phyloP scores from a whole-genome alignment of 441 rosid species.

The Caryocar brasiliense region DNA sequence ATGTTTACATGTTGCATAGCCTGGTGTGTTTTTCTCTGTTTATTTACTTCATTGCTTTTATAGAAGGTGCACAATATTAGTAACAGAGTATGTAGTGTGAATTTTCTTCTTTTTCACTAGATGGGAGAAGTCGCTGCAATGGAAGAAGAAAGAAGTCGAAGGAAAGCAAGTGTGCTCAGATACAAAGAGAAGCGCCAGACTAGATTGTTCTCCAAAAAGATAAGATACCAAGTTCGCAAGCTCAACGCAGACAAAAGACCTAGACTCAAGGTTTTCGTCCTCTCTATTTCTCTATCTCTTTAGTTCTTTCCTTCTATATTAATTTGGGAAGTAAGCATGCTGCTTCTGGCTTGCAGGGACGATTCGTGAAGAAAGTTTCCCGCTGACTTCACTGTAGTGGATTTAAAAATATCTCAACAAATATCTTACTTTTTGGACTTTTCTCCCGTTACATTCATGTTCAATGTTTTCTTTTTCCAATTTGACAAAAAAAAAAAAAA shows the following conservation, averaged over 20 bases:
- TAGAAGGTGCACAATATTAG: too few species aligned
- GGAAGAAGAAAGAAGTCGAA: constrained; percentile 53
- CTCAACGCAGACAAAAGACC: constrained; percentile 83
- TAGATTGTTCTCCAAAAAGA: constrained; percentile 72
- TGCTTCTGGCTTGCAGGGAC: constrained; percentile 33
- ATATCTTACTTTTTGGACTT: neutral
- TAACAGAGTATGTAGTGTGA: too few species aligned
- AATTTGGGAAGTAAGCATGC: neutral
- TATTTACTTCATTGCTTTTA: too few species aligned
- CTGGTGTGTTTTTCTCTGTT: too few species aligned
- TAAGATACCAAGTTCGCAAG: constrained; percentile 75
- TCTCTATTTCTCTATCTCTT: neutral
- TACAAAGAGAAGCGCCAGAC: constrained; percentile 72
- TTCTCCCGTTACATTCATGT: too few species aligned
- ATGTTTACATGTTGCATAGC: too few species aligned
- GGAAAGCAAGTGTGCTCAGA: constrained; percentile 72
- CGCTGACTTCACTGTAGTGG: neutral
- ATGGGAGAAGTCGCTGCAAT: constrained; percentile 62
- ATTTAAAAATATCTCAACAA: constrained; percentile 14
- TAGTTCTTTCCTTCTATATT: neutral
- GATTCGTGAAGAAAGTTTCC: constrained; percentile 40
- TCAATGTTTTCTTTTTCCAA: too few species aligned
- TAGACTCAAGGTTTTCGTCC: constrained; percentile 55
- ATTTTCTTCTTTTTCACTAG: constrained; percentile 9
- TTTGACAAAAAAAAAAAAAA: too few species aligned